Evolutionary conservation across 164 flowering plant genomes (phyloP).

Genomic region (Stephania japonica): DNA sequence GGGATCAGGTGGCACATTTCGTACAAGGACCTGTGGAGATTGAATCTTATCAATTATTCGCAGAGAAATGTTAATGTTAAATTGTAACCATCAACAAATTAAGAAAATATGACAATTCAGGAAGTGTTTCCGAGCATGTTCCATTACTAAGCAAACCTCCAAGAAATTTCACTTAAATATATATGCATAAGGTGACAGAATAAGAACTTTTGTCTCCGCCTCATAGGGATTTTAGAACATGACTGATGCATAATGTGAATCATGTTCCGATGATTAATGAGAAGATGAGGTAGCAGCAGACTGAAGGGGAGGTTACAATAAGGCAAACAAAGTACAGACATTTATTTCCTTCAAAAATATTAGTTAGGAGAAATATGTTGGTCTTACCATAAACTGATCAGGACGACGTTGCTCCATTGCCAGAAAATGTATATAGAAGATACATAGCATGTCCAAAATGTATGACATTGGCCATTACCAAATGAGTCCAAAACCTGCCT

Average conservation of each 20-base stretch:
- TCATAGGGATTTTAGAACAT: not conserved
- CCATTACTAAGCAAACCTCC: not conserved
- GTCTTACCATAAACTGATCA: constrained; percentile 32
- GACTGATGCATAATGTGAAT: not conserved
- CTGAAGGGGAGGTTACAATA: not conserved
- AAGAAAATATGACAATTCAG: not conserved
- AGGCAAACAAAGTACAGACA: not conserved
- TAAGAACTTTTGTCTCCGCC: too few species aligned
- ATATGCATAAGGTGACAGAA: not conserved
- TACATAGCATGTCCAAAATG: constrained; percentile 34
- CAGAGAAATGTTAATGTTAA: not conserved
- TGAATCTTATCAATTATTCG: not conserved
- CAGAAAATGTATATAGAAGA: constrained; percentile 25
- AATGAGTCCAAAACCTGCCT: constrained; percentile 31
- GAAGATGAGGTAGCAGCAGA: not conserved
- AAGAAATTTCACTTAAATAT: not conserved
- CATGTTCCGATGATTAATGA: not conserved
- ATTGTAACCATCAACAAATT: not conserved
- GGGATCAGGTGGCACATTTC: constrained; percentile 36
- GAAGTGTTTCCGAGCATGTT: not conserved
- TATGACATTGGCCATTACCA: constrained; percentile 25
- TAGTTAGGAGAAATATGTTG: not conserved
- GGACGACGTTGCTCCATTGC: constrained; percentile 26
- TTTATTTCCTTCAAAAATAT: not conserved
- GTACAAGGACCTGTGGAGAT: constrained; percentile 31